phyloP scores from a whole-genome alignment of 768 basidiomycete genomes.

The Zangia roseola region DNA sequence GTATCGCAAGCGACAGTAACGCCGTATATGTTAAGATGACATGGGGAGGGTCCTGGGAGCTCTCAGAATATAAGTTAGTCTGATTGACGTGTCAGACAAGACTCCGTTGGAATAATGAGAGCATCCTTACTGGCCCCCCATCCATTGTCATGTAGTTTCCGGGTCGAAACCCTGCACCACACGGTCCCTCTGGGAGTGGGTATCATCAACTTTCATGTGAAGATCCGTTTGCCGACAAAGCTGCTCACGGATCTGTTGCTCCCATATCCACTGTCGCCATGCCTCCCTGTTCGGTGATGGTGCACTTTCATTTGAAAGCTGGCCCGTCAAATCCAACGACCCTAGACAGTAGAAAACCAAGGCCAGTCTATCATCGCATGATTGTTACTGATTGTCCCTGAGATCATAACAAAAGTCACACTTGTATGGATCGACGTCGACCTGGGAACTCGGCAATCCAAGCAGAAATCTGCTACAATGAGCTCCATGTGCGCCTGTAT shows the following conservation, averaged over 20 bases:
- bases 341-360: slow-evolving; percentile 89
- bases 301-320: slow-evolving; percentile 39
- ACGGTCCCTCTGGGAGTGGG: slow-evolving; percentile 44
- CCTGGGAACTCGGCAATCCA: slow-evolving; percentile 68
- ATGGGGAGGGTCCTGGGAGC: slow-evolving; percentile 67
- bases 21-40: slow-evolving; percentile 95
- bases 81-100: slow-evolving; percentile 19
- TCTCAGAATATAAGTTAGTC: slow-evolving; percentile 39
- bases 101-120: neutral
- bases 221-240: slow-evolving; percentile 1
- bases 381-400: slow-evolving; percentile 10
- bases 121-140: slow-evolving; percentile 14
- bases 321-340: slow-evolving; percentile 72
- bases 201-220: neutral
- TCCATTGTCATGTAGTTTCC: slow-evolving; percentile 65
- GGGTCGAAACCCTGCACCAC: slow-evolving; percentile 72
- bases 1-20: slow-evolving; percentile 74
- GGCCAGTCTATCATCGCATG: slow-evolving; percentile 57
- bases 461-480: slow-evolving; percentile 70
- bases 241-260: slow-evolving; percentile 64
- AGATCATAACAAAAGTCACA: slow-evolving; percentile 31
- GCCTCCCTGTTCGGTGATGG: slow-evolving; percentile 50
- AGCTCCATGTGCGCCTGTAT: slow-evolving; percentile 53
- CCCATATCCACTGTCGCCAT: slow-evolving; percentile 90
- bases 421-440: slow-evolving; percentile 74